Percentiles rank a stretch among this genome's conserved stretches.
phyloP scores from a whole-genome alignment of 2,329 filamentous ascomycete species.

The Penicillium sp. region DNA sequence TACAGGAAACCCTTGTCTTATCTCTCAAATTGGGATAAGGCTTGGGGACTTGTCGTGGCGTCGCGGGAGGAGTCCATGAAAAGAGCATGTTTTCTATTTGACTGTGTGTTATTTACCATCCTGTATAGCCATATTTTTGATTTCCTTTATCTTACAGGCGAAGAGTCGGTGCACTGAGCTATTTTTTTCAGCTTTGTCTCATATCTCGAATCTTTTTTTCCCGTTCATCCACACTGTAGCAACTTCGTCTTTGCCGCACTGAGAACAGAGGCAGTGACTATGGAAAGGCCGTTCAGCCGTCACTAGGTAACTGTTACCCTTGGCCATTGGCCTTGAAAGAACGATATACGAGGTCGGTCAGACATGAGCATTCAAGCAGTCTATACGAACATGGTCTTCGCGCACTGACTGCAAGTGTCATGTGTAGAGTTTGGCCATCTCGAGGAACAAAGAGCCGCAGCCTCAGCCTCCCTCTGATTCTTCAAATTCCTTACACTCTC shows the following conservation, averaged over 20 bases:
- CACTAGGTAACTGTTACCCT: neutral
- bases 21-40: slow-evolving; percentile 5
- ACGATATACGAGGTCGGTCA: neutral
- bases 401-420: neutral
- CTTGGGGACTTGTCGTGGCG: slow-evolving; percentile 11
- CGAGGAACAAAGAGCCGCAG: neutral
- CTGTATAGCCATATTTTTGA: slow-evolving; percentile 42
- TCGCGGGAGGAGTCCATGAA: slow-evolving; percentile 26
- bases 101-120: slow-evolving; percentile 38
- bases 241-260: neutral
- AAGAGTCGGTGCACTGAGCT: slow-evolving; percentile 38
- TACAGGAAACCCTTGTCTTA: slow-evolving; percentile 6
- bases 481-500: neutral
- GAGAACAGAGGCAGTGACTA: too few species aligned
- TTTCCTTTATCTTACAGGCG: slow-evolving; percentile 33
- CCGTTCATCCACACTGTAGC: neutral
- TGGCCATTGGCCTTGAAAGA: neutral
- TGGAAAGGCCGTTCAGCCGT: neutral
- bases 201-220: slow-evolving; percentile 19
- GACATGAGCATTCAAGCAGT: neutral
- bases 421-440: neutral
- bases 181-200: slow-evolving; percentile 24
- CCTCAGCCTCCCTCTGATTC: neutral
- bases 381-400: neutral
- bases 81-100: slow-evolving; percentile 36